Base-by-base conservation (phyloP, 2,329 filamentous ascomycete genomes). In the Cordyceps pruinosa region DNA sequence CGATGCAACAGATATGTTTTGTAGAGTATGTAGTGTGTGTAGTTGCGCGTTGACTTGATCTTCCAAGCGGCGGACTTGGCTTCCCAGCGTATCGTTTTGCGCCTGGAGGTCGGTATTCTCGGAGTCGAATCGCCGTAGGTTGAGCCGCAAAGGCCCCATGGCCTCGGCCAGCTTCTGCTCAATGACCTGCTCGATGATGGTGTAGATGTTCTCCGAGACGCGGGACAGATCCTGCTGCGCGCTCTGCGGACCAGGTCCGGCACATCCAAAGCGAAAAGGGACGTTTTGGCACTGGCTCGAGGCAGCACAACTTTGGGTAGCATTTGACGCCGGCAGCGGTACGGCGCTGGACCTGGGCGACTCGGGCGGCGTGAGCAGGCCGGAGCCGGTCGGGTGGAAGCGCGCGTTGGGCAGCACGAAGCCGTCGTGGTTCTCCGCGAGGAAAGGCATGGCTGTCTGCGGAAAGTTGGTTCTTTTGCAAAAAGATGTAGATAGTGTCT, bases 111-210 rank as follows among this genome's bases (percentile, higher is more conserved):
- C 62, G 1, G 26, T 28, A 4, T 51, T 60, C 30, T 66, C 62
- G 5, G 61, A 35, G 12, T 64, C 61, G 12, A 65, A 2, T 13
- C 53, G 54, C 41, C 45, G 59, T 8, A 67, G 52, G 9, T 70
- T 68, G 21, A 70, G 47, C 3, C 68, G 63, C 10, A 72, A 56
- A 3, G 69, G 70, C 0, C 61, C 61, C 7, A 68, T 63, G 1
- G 70, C 70, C 34, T 69, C 67, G 0, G 66, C 61, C 28, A 72
- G 65, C 10, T 66, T 64, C n/a, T 68, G 63, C 28, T 72, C 70
- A 0, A 69, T 68, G 2, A 58, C 62, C 1, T 68, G 60, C 39
- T 71, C 70, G 15, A 70, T 59, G 25, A 70, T 63, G 2, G 65
- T 62, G 32, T 61, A 64, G 13, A 72, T 65, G 5, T 62, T 60